Percentiles rank a stretch among this genome's conserved stretches.
These are phyloP conservation scores for Pulicaria dysenterica DNA, from an alignment of 129 eudicot genomes.

Conservation along the genomic window DNA sequence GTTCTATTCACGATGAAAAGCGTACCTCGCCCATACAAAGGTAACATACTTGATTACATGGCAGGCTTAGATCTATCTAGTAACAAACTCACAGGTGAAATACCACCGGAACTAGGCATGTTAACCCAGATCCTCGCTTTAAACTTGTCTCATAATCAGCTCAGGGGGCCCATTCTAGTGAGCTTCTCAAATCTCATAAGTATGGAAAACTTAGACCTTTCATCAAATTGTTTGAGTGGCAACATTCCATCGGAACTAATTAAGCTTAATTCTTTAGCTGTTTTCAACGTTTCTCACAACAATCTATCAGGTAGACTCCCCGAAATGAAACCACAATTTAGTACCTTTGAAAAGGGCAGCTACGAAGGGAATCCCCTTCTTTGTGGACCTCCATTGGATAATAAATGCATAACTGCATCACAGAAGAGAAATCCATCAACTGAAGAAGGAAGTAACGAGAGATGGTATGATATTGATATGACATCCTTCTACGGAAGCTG, in stretches of 20 bases:
- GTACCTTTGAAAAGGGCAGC: slow-evolving; percentile 7
- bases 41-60: slow-evolving; percentile 23
- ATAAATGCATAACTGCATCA: slow-evolving; percentile 4
- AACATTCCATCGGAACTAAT: slow-evolving; percentile 3
- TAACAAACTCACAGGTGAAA: slow-evolving; percentile 20
- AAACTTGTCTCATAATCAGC: slow-evolving; percentile 13
- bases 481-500: slow-evolving; percentile 25
- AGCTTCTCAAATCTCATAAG: slow-evolving; percentile 3
- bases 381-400: slow-evolving; percentile 15
- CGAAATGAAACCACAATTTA: slow-evolving; percentile 16
- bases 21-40: neutral
- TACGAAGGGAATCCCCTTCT: slow-evolving; percentile 9
- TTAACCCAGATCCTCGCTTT: slow-evolving; percentile 6
- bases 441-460: slow-evolving; percentile 18
- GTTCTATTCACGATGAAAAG: slow-evolving; percentile 20
- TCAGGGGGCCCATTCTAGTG: slow-evolving; percentile 20
- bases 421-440: neutral
- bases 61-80: slow-evolving; percentile 26
- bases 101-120: slow-evolving; percentile 15
- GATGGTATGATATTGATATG: slow-evolving; percentile 31
- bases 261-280: neutral
- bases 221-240: neutral
- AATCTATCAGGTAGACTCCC: slow-evolving; percentile 15
- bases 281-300: slow-evolving; percentile 17
- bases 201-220: slow-evolving; percentile 14